phyloP scores from a whole-genome alignment of 208 protist species.

The Crithidia acanthocephali region DNA sequence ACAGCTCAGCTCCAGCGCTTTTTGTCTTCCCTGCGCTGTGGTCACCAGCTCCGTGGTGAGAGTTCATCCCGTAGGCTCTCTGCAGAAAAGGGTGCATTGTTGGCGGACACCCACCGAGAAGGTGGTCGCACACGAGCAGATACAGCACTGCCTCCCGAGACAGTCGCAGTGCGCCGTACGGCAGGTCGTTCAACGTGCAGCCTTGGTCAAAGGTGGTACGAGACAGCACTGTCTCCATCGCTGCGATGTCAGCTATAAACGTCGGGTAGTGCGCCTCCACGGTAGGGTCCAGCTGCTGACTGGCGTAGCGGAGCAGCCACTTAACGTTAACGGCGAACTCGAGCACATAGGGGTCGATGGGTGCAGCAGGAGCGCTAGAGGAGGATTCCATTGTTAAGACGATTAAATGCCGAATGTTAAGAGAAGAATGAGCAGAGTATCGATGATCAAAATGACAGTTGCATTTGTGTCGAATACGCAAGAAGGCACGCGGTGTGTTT shows the following conservation, averaged over 20 bases:
- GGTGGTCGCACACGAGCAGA: constrained; percentile 68
- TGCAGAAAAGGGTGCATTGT: constrained; percentile 80
- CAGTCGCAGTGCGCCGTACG: constrained; percentile 47
- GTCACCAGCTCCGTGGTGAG: neutral
- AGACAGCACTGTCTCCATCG: constrained; percentile 30
- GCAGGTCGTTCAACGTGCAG: constrained; percentile 41
- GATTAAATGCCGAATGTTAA: neutral
- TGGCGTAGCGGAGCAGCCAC: constrained; percentile 62
- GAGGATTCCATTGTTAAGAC: constrained; percentile 20
- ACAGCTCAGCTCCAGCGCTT: neutral
- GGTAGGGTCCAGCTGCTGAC: constrained; percentile 45
- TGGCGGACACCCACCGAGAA: constrained; percentile 70
- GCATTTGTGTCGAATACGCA: too few species aligned
- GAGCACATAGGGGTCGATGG: constrained; percentile 43
- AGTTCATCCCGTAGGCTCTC: constrained; percentile 9
- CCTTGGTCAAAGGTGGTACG: constrained; percentile 30
- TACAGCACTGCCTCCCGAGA: constrained; percentile 59
- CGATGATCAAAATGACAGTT: too few species aligned
- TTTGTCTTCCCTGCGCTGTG: neutral
- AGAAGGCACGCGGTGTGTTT: too few species aligned
- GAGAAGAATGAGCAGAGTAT: too few species aligned
- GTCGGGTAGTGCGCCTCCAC: constrained; percentile 53
- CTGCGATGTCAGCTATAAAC: constrained; percentile 26
- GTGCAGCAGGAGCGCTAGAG: neutral
- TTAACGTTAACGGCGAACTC: constrained; percentile 77